phyloP scores from a whole-genome alignment of 1,284 basidiomycete genomes.

The Microbotryomycetes sp. region DNA sequence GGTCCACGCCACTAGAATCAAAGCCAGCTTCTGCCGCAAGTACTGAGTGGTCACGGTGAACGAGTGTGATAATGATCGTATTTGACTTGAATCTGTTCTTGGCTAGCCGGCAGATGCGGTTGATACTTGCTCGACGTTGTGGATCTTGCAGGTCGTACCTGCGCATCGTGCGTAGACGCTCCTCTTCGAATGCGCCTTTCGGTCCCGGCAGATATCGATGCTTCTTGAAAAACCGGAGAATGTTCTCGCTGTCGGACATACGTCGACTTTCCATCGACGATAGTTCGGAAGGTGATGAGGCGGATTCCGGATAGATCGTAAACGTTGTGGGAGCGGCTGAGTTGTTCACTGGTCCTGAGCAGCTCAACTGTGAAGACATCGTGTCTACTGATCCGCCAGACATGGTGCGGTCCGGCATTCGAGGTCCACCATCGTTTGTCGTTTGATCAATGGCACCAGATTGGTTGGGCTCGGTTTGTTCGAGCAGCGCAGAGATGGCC shows the following conservation, averaged over 20 bases:
- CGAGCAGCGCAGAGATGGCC: background rate
- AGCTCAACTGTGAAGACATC: too few species aligned
- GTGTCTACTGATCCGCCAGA: too few species aligned
- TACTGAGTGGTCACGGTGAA: constrained; percentile 20
- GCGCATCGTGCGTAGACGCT: background rate
- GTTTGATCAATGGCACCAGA: too few species aligned
- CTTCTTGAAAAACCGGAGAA: background rate
- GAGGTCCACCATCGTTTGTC: too few species aligned
- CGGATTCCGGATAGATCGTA: background rate
- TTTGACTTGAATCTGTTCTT: constrained; percentile 14
- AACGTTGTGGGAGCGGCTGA: background rate
- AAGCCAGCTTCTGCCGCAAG: constrained; percentile 20
- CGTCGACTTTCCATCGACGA: background rate
- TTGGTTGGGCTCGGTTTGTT: background rate
- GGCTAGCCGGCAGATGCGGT: constrained; percentile 22
- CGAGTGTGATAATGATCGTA: constrained; percentile 18
- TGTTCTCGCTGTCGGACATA: background rate
- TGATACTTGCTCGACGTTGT: constrained; percentile 13
- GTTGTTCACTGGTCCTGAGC: too few species aligned
- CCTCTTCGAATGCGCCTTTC: background rate
- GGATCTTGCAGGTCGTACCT: constrained; percentile 23
- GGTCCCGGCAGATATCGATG: background rate
- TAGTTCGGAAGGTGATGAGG: background rate
- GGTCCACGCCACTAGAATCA: constrained; percentile 8
- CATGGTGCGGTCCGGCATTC: too few species aligned